Base-by-base conservation (phyloP, 768 basidiomycete genomes). In the Lactarius pseudohatsudake region DNA sequence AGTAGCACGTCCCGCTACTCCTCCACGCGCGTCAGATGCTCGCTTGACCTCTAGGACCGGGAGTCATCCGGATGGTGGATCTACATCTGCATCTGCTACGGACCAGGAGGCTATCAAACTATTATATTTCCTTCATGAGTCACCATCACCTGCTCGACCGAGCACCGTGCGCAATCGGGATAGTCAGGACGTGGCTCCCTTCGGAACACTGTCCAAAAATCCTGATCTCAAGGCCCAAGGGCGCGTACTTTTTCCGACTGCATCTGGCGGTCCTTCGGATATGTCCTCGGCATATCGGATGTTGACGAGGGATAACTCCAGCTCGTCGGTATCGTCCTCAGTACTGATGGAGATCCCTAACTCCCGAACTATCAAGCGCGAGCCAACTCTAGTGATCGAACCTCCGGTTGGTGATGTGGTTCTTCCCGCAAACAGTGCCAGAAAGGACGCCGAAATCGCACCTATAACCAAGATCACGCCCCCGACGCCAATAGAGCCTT, bases 81-180 rank as follows among this genome's bases (percentile, higher is more conserved):
- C 77, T 77, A 70, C 73, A 70, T 81, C 81, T 67, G 85, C 64
- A 1, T 64, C 68, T 54, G 70, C 78, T 7, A 85, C 86, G 38
- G 90, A 91, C 74, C 88, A 86, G 67, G 92, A 94, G 72, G 92
- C 92, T 0, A 91, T 92, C n/a, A 90, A 91, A 73, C 77, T 93
- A 54, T 90, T 94, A 86, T 79, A 94, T 26, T 91, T 85, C 77
- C 83, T 94, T 59, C 92, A 92, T 50, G 92, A 91, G 7, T 92
- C 90, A 1, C 92, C 92, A 0, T 92, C 91, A 0, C 92, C 92
- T 10, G 90, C 81, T 22, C 85, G 91, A 47, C 82, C 84, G 26
- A 76, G 81, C 18, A 81, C 81, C 53, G 84, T 82, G 41, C 76
- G 78, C 43, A 74, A 77, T 30, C 73, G 66, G 34, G 84, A 86